Conservation (phyloP, 2,329 filamentous ascomycete species). For the Scedosporium boydii region DNA sequence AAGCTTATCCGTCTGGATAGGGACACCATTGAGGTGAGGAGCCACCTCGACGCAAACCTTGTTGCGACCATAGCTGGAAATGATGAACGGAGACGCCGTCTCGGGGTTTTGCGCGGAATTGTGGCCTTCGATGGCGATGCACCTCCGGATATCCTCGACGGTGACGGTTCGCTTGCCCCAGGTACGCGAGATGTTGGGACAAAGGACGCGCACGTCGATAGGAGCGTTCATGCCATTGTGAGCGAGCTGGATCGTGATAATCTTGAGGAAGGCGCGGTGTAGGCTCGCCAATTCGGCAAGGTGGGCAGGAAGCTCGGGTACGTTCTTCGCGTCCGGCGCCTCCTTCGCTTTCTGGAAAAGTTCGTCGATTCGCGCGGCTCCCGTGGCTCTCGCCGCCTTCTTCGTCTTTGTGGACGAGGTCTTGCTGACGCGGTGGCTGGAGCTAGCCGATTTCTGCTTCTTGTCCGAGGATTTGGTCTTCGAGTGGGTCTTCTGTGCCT, state of each 20-base stretch:
- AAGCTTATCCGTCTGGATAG: conserved; percentile 40
- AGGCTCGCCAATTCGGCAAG: conserved; percentile 52
- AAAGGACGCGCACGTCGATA: conserved; percentile 52
- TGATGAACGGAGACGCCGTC: conserved; percentile 27
- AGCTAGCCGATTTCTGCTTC: neutral
- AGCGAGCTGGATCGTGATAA: conserved; percentile 57
- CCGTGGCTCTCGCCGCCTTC: conserved; percentile 9
- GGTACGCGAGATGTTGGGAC: conserved; percentile 52
- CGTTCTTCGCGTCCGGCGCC: conserved; percentile 15
- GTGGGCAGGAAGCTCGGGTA: conserved; percentile 35
- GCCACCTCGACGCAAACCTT: conserved; percentile 51
- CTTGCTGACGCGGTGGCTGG: conserved; percentile 12
- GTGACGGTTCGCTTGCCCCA: conserved; percentile 66
- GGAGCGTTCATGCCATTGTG: conserved; percentile 57
- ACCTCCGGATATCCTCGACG: conserved; percentile 54
- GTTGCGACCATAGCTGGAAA: conserved; percentile 42
- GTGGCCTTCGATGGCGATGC: conserved; percentile 51
- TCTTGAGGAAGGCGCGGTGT: conserved; percentile 58
- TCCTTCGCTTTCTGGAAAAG: conserved; percentile 22
- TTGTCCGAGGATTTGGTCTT: neutral
- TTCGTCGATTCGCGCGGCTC: conserved; percentile 24
- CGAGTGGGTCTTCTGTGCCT: neutral
- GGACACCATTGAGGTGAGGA: conserved; percentile 19
- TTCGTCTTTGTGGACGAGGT: conserved; percentile 15
- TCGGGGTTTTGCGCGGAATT: conserved; percentile 23